A percentile compares a stretch with the other conserved stretches of the same genome.
Conservation (phyloP, 192 early-diverging fungal species). For the Chytriomyces confervae region DNA sequence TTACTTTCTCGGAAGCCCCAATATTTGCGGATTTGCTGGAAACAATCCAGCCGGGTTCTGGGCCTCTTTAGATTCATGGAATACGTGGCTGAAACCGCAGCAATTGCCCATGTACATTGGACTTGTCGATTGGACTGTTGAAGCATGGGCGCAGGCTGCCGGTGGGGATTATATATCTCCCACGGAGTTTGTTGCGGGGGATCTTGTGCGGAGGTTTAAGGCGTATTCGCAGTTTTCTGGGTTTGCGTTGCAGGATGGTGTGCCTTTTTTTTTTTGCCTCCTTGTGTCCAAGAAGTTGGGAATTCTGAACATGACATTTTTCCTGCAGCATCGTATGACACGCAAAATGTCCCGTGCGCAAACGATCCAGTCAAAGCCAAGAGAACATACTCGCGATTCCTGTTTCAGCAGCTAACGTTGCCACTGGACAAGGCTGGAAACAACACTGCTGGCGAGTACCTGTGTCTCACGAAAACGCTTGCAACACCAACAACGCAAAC, state of each 20-base stretch:
- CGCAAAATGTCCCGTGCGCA: constrained; percentile 28
- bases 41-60: constrained; percentile 45
- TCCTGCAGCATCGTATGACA: constrained; percentile 22
- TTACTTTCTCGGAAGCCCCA: constrained; percentile 34
- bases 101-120: constrained; percentile 20
- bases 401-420: not conserved
- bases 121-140: constrained; percentile 31
- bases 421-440: not conserved
- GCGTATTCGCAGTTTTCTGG: constrained; percentile 25
- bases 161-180: constrained; percentile 41
- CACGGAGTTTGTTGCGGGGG: not conserved
- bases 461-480: not conserved
- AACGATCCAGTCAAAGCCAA: constrained; percentile 1
- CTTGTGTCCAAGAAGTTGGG: not conserved
- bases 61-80: constrained; percentile 25
- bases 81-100: not conserved
- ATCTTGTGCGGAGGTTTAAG: constrained; percentile 8
- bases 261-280: not conserved
- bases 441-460: not conserved
- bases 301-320: not conserved
- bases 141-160: constrained; percentile 37
- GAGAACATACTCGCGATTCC: not conserved
- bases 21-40: constrained; percentile 39
- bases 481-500: constrained; percentile 8
- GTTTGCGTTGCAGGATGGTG: constrained; percentile 34